These are phyloP conservation scores for Candida multigemmis DNA, from an alignment of 805 yeast species.

Conservation along the genomic window DNA sequence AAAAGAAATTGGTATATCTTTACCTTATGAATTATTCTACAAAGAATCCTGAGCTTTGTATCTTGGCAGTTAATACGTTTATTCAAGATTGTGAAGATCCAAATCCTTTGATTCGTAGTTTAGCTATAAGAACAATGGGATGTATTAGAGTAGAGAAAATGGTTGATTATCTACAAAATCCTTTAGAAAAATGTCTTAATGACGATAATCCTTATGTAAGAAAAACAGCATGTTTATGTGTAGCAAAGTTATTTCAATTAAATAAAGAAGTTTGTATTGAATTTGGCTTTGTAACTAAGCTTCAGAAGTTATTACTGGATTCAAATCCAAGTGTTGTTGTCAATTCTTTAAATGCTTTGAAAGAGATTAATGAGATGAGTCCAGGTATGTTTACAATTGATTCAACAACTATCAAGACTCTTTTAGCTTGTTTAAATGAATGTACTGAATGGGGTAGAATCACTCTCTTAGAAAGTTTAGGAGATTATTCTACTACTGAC, in stretches of 20 bases:
- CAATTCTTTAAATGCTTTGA: constrained; percentile 78
- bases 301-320: constrained; percentile 67
- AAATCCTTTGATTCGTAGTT: constrained; percentile 89
- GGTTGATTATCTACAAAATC: constrained; percentile 90
- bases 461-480: constrained; percentile 72
- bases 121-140: constrained; percentile 98
- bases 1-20: constrained; percentile 89
- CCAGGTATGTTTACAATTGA: constrained; percentile 31
- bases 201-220: constrained; percentile 97
- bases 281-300: constrained; percentile 69
- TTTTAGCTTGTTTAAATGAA: constrained; percentile 82
- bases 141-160: constrained; percentile 93
- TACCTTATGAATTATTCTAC: constrained; percentile 97
- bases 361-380: constrained; percentile 71
- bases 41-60: constrained; percentile 90
- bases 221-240: constrained; percentile 95
- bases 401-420: constrained; percentile 41
- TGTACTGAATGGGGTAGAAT: constrained; percentile 99
- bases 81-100: constrained; percentile 94
- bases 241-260: constrained; percentile 87
- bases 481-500: constrained; percentile 54
- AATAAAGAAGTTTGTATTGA: constrained; percentile 76
- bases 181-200: constrained; percentile 70
- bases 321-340: constrained; percentile 97
- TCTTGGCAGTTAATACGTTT: constrained; percentile 94